Evolutionary conservation across 345 rosid species (phyloP).

Genomic region (Gossypium anomalum): DNA sequence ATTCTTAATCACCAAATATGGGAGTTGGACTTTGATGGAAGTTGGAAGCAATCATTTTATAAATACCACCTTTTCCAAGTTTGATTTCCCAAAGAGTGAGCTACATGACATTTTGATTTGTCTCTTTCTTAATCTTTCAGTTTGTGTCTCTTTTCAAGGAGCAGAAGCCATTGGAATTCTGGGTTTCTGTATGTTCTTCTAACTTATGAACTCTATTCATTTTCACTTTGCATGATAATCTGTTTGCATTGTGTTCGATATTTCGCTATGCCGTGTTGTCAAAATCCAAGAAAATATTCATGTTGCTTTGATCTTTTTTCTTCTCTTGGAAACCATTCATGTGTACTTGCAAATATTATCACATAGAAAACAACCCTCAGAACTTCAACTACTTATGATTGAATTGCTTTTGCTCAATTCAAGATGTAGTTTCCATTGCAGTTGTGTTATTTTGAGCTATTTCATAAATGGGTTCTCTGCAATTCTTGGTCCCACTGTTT

Average conservation of each 20-base stretch:
- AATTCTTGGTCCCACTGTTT: neutral
- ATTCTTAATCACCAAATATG: too few species aligned
- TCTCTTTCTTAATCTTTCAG: neutral
- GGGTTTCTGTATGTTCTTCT: slow-evolving; percentile 8
- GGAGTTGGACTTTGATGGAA: neutral
- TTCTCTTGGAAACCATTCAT: neutral
- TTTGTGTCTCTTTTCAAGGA: neutral
- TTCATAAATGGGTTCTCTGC: slow-evolving; percentile 2
- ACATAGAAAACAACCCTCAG: neutral
- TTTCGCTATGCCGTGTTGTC: neutral
- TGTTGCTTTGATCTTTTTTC: neutral
- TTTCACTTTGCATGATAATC: neutral
- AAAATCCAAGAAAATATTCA: neutral
- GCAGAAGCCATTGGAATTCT: neutral
- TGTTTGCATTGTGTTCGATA: neutral
- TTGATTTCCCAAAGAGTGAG: neutral
- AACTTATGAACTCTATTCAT: neutral
- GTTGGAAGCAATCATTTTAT: slow-evolving; percentile 6
- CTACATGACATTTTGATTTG: neutral
- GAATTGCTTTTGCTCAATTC: neutral
- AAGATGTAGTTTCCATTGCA: neutral
- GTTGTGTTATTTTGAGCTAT: neutral
- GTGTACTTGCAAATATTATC: neutral
- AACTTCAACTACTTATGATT: too few species aligned
- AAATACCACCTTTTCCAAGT: slow-evolving; percentile 5